phyloP scores from a whole-genome alignment of 305 asterid species.

The Fraxinus albicans region DNA sequence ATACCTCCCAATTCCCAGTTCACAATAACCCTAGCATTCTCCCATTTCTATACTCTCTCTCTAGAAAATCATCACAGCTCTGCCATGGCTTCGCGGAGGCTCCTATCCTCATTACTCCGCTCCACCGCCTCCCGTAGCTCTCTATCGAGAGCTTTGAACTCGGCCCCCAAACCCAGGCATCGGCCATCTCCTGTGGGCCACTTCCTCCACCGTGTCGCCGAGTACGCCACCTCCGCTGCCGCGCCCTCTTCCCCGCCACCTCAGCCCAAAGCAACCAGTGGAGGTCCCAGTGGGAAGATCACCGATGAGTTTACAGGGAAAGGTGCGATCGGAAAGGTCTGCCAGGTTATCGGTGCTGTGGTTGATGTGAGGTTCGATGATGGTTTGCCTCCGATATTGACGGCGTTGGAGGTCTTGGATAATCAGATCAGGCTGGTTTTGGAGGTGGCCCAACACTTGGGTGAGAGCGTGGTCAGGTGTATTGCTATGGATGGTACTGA shows the following conservation, averaged over 20 bases:
- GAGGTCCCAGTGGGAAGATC: constrained; percentile 18
- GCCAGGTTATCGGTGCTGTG: not conserved
- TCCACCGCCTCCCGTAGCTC: constrained; percentile 52
- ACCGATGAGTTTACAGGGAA: not conserved
- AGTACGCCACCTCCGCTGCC: constrained; percentile 67
- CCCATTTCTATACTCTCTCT: constrained; percentile 20
- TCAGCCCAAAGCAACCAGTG: constrained; percentile 24
- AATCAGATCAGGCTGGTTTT: constrained; percentile 89
- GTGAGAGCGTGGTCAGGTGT: constrained; percentile 86
- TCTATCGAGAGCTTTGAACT: constrained; percentile 46
- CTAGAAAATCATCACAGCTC: constrained; percentile 25
- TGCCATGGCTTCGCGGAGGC: constrained; percentile 93
- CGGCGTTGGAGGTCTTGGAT: constrained; percentile 85
- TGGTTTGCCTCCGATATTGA: constrained; percentile 90
- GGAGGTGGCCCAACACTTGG: constrained; percentile 96
- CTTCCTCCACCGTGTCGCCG: constrained; percentile 65
- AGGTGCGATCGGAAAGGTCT: not conserved
- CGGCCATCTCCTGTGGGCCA: constrained; percentile 65
- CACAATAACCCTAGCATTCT: not conserved
- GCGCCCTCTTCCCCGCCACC: constrained; percentile 38
- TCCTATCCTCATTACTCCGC: constrained; percentile 74
- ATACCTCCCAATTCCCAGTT: not conserved
- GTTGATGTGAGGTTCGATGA: constrained; percentile 24
- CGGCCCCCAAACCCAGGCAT: constrained; percentile 41
- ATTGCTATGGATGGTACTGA: constrained; percentile 99